These are phyloP conservation scores for Claviceps purpurea DNA, from an alignment of 2,329 filamentous ascomycete genomes.

Conservation along the genomic window DNA sequence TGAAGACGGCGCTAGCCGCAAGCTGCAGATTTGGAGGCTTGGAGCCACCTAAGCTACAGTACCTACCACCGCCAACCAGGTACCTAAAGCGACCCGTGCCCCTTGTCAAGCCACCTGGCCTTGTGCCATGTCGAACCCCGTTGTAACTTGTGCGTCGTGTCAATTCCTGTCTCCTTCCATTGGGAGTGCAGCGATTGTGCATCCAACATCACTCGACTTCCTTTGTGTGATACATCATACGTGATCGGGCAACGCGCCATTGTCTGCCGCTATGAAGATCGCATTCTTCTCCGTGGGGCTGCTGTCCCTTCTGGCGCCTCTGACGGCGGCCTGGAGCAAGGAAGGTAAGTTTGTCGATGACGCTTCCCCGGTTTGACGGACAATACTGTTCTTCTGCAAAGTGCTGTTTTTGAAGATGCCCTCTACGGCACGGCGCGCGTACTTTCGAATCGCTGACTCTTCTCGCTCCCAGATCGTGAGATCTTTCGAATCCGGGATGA, in stretches of 20 bases:
- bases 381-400: too few relatives aligned
- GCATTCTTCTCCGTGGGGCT: conserved; percentile 54
- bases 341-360: conserved; percentile 45
- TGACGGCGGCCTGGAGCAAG: conserved; percentile 70
- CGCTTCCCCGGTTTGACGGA: neutral
- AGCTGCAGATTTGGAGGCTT: too few relatives aligned
- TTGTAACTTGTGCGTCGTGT: neutral
- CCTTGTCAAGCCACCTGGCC: conserved; percentile 8
- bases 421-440: neutral
- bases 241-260: neutral
- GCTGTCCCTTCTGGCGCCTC: conserved; percentile 50
- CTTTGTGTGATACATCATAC: neutral
- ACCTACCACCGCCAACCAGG: too few relatives aligned
- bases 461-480: conserved; percentile 60
- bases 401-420: too few relatives aligned
- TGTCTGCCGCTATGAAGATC: conserved; percentile 47
- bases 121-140: neutral
- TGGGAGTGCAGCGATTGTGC: neutral
- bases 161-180: neutral
- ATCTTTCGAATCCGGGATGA: conserved; percentile 95
- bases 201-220: neutral
- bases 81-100: neutral
- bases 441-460: neutral
- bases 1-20: too few relatives aligned
- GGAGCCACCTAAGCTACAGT: too few relatives aligned